Evolutionary conservation across 768 basidiomycete species (phyloP).

Genomic region (Filobasidium floriforme): DNA sequence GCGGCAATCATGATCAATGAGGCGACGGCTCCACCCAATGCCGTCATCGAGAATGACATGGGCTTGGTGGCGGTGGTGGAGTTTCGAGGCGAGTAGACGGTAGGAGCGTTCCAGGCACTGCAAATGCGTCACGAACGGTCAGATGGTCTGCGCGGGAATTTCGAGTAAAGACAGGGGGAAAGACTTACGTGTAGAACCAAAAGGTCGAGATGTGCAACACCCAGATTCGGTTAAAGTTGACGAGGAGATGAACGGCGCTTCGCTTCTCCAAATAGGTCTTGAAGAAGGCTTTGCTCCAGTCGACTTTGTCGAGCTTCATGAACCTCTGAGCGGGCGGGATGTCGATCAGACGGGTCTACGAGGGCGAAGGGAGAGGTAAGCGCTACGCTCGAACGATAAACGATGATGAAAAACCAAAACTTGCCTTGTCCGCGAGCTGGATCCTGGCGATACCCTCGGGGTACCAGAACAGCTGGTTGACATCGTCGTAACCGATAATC

Average conservation of each 20-base stretch:
- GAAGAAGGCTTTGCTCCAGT: slow-evolving; percentile 95
- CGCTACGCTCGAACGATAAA: not conserved
- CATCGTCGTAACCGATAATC: slow-evolving; percentile 97
- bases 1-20: slow-evolving; percentile 92
- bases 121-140: not conserved
- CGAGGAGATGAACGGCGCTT: slow-evolving; percentile 88
- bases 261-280: slow-evolving; percentile 98
- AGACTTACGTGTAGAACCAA: slow-evolving; percentile 73
- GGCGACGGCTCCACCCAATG: slow-evolving; percentile 91
- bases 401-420: slow-evolving; percentile 17
- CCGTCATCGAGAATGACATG: slow-evolving; percentile 86
- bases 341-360: slow-evolving; percentile 79
- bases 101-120: slow-evolving; percentile 74
- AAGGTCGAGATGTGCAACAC: slow-evolving; percentile 90
- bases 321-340: slow-evolving; percentile 84
- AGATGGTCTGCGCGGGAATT: not conserved
- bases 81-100: slow-evolving; percentile 57
- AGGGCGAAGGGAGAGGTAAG: not conserved
- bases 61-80: slow-evolving; percentile 57
- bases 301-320: slow-evolving; percentile 93
- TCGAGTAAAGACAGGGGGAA: not conserved
- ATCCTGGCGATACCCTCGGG: slow-evolving; percentile 95
- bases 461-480: slow-evolving; percentile 99
- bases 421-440: slow-evolving; percentile 75
- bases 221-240: slow-evolving; percentile 99